Conservation (phyloP, 768 basidiomycete species). For the Termitomyces sp. region DNA sequence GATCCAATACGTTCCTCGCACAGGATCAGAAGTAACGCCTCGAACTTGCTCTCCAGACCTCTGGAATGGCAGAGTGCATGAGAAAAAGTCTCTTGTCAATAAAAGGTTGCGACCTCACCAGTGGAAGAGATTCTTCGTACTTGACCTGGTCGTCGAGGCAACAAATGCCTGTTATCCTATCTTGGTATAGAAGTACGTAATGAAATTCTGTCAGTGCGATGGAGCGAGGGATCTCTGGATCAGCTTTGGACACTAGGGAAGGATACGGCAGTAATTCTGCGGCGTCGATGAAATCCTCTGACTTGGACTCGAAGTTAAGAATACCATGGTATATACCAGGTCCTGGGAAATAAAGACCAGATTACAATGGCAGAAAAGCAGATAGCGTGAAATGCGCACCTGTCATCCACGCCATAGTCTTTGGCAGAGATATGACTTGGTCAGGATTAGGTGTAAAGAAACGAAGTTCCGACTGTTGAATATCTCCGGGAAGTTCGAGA, state of each 20-base stretch:
- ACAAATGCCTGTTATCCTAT: constrained; percentile 73
- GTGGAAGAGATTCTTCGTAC: constrained; percentile 77
- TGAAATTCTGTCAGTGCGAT: constrained; percentile 90
- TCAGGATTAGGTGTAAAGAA: constrained; percentile 70
- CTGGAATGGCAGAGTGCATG: constrained; percentile 30
- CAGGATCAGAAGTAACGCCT: constrained; percentile 78
- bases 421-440: constrained; percentile 65
- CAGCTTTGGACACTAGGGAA: constrained; percentile 21
- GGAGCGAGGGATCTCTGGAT: constrained; percentile 56
- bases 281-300: constrained; percentile 73
- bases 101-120: constrained; percentile 52
- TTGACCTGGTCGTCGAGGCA: constrained; percentile 74
- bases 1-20: constrained; percentile 90
- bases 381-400: constrained; percentile 36
- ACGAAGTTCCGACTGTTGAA: constrained; percentile 72
- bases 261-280: constrained; percentile 81
- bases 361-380: constrained; percentile 1
- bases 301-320: constrained; percentile 60
- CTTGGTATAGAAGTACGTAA: constrained; percentile 78
- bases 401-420: constrained; percentile 86
- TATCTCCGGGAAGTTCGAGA: constrained; percentile 80
- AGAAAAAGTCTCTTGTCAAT: background rate
- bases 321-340: constrained; percentile 86
- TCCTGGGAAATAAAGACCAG: constrained; percentile 34
- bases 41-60: constrained; percentile 68